Evolutionary conservation across 768 basidiomycete species (phyloP), one percentile per base, ranked within the genome.

Genomic region (Boletus vinaceobasis): DNA sequence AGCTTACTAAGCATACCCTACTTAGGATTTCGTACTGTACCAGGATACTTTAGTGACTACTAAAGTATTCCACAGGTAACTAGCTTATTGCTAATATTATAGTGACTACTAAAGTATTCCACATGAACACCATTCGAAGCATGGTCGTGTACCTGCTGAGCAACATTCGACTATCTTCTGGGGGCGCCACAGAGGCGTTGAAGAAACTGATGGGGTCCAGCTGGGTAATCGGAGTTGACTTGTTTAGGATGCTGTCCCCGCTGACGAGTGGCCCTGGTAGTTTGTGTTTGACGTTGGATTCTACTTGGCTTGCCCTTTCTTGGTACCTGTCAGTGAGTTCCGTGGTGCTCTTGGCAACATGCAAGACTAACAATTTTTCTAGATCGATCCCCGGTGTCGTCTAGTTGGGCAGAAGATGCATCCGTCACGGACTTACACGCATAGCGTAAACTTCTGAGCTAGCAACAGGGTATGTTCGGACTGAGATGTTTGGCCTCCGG

Each of bases 351-450:
- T 21, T 17, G 17, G 10, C 17, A 8, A 32, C 2, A 29, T 48
- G 8, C 8, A 7, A 4, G 33, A 44, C n/a, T n/a, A 10, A 43
- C 7, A 9, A 3, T 10, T 10, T 27, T 13, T 26, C 14, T 53
- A 84, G 82, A 75, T 85, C 17, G 82, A 84, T 61, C 82, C 81
- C 9, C 72, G 82, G 31, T 80, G 78, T 54, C 73, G 85, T 36
- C 66, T 88, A 0, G 75, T 83, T 5, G 84, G 82, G 0, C 86
- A 87, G 55, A 89, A 88, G 66, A 87, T 87, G 83, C 88, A 88
- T 52, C 87, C 86, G 0, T 85, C 85, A 0, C 72, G 86, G 8
- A 85, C 84, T 0, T 84, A 74, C 55, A 88, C 87, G 0, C 83
- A 85, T 9, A 73, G 79, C 38, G 83, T 83, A 63, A 39, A 75